phyloP scores from a whole-genome alignment of 306 rosid genomes.

The Cucurbita pepo region DNA sequence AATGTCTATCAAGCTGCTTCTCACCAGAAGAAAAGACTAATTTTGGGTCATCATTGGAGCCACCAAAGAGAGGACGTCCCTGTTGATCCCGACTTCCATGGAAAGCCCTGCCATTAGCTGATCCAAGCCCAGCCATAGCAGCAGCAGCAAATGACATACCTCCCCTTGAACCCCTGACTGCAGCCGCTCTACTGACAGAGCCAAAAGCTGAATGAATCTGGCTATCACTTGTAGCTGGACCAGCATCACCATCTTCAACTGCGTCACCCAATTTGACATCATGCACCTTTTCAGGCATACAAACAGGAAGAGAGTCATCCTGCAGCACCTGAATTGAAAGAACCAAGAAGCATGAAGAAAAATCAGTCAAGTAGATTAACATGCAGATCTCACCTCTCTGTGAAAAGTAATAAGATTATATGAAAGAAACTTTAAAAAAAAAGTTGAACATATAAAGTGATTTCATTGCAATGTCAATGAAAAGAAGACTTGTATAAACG shows the following conservation, averaged over 20 bases:
- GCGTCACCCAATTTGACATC: constrained; percentile 91
- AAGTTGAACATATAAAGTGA: background rate
- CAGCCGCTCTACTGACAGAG: constrained; percentile 75
- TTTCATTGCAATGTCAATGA: background rate
- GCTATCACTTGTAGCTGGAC: constrained; percentile 51
- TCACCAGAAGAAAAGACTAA: constrained; percentile 79
- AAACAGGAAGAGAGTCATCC: constrained; percentile 87
- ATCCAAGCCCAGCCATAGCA: constrained; percentile 96
- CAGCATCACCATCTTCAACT: constrained; percentile 50
- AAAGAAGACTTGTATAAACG: background rate
- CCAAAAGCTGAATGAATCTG: constrained; percentile 63
- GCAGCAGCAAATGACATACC: constrained; percentile 99
- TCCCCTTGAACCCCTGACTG: constrained; percentile 64
- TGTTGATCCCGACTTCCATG: constrained; percentile 85
- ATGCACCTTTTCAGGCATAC: constrained; percentile 89
- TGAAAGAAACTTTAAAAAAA: background rate
- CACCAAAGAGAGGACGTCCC: constrained; percentile 60
- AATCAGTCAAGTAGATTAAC: background rate
- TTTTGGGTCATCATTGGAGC: constrained; percentile 59
- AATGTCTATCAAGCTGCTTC: constrained; percentile 80
- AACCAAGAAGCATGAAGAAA: background rate
- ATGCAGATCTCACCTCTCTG: background rate
- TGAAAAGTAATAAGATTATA: background rate
- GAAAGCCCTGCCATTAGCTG: constrained; percentile 64
- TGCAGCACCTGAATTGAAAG: constrained; percentile 47